Evolutionary conservation across 2,329 filamentous ascomycete species (phyloP), one percentile per base, ranked within the genome.

Genomic region (Monosporascus sp.): DNA sequence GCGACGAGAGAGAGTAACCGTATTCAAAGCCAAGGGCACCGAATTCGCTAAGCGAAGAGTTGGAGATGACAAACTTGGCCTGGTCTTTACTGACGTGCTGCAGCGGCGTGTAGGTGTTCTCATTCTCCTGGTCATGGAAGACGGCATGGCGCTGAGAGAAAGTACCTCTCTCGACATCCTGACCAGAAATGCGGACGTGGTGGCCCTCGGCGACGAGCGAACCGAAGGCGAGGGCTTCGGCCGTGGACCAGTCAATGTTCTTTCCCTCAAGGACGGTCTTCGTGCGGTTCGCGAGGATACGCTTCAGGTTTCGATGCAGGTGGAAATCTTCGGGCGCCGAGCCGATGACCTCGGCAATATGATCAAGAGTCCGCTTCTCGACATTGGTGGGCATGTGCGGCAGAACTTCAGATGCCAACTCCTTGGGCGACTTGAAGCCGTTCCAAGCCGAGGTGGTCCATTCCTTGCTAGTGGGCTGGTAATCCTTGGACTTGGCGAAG

Each of bases 361-460:
- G 86, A 71, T 90, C 84, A 56, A 97, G 75, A 16, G 84, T 86
- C 59, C 88, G 81, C 56, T 73, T 69, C 58, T 89, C 85, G 45
- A 97, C 86, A 49, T 85, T 89, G 40, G 94, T 99, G 26, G 91
- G 87, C 64, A 90, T 84, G 76, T 99, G 94, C 49, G 93, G 92
- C 50, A 99, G 80, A 46, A 97, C 86, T 77, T 99, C 94, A 24
- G 87, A 94, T 34, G 93, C 92, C 59, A 99, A 81, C 75, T 99
- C 94, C 80, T 97, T 97, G 66, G 94, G 94, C 34, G 92, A 96
- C 79, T 97, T 97, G 85, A 99, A 97, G 58, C 93, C 93, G 76
- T 99, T 96, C 94, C 94, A 99, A 53, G 94, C 93, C 50, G 92
- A 97, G 8, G 94, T 97, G 63, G 96, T 86, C 94, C 94, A 99